Percentiles rank a stretch among this genome's conserved stretches.
phyloP scores from a whole-genome alignment of 108 stramenopile species.

The Nitzschia sp. region DNA sequence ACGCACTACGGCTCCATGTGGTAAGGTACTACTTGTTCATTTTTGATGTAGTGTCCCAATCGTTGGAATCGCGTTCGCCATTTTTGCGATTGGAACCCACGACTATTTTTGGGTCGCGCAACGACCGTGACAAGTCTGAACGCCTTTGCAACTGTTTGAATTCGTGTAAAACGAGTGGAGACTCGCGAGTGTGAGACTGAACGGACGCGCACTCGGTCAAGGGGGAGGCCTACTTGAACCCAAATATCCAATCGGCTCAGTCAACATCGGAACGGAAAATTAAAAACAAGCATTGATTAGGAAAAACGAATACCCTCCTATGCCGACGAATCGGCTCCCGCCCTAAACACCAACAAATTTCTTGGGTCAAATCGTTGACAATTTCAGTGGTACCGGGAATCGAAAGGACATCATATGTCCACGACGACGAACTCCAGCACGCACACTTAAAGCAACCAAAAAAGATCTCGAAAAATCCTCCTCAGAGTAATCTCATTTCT shows the following conservation, averaged over 20 bases:
- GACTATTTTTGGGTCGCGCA: conserved; percentile 10
- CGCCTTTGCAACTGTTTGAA: neutral
- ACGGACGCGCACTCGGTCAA: neutral
- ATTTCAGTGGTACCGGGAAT: neutral
- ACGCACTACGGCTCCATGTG: no score
- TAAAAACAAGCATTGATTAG: neutral
- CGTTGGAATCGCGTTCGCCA: neutral
- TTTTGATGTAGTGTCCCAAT: no score
- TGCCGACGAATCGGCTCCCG: neutral
- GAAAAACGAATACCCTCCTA: neutral
- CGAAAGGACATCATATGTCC: conserved; percentile 1
- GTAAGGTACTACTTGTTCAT: no score
- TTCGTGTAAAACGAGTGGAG: conserved; percentile 1
- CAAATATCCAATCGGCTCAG: conserved; percentile 5
- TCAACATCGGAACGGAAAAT: neutral
- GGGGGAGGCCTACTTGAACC: neutral
- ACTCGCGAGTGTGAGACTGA: neutral
- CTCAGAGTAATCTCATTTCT: neutral
- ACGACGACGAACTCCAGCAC: neutral
- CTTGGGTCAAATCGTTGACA: neutral
- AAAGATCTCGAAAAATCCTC: neutral
- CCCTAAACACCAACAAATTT: neutral
- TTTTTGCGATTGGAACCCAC: neutral
- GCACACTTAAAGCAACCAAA: neutral
- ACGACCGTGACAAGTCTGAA: conserved; percentile 3